Conservation (phyloP, 2,329 filamentous ascomycete genomes). For the Phoma sp. region DNA sequence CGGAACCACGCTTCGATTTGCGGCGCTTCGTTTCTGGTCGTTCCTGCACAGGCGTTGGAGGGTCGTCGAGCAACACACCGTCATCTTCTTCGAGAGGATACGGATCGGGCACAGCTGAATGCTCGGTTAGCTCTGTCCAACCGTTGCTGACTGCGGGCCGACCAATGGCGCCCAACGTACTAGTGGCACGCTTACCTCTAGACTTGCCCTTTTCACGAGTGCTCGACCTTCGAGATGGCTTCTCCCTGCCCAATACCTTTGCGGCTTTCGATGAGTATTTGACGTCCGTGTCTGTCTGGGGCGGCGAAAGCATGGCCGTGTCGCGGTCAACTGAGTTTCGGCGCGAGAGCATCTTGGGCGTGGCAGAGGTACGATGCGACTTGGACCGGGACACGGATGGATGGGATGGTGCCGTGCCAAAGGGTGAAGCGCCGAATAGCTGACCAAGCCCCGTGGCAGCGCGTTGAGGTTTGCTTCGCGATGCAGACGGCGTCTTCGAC, state of each 20-base stretch:
- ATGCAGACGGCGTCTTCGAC: constrained; percentile 50
- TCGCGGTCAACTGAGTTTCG: constrained; percentile 72
- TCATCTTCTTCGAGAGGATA: constrained; percentile 71
- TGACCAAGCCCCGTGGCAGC: constrained; percentile 66
- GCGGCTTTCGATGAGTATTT: constrained; percentile 78
- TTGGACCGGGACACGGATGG: constrained; percentile 66
- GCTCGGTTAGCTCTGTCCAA: constrained; percentile 39
- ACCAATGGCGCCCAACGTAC: constrained; percentile 30
- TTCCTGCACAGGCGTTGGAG: constrained; percentile 38
- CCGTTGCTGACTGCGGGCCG: constrained; percentile 45
- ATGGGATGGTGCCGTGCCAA: constrained; percentile 48
- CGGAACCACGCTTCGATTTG: constrained; percentile 51
- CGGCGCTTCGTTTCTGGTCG: constrained; percentile 48
- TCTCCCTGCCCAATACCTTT: constrained; percentile 70
- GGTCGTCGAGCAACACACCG: constrained; percentile 58
- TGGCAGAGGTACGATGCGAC: constrained; percentile 67
- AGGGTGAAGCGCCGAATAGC: constrained; percentile 62
- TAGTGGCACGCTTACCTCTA: constrained; percentile 50
- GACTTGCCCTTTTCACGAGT: constrained; percentile 56
- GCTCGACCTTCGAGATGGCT: constrained; percentile 52
- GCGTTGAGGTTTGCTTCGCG: constrained; percentile 60
- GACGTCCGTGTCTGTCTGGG: constrained; percentile 67
- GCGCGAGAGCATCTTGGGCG: constrained; percentile 66
- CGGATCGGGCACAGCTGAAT: constrained; percentile 57
- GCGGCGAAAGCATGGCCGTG: constrained; percentile 72